phyloP scores from a whole-genome alignment of 129 eudicot genomes.

The Centella asiatica region DNA sequence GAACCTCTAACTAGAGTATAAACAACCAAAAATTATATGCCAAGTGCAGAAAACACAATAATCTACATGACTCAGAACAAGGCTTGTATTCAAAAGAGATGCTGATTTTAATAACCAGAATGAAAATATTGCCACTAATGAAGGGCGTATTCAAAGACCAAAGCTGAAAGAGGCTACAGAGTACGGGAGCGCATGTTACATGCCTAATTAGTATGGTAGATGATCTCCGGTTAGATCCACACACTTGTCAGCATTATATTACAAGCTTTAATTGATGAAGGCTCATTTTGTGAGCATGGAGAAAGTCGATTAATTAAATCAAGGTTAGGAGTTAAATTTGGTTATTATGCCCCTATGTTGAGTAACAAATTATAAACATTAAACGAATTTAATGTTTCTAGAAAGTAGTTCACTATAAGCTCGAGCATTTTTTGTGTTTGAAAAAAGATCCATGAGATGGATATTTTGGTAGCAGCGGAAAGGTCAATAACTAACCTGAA shows the following conservation, averaged over 20 bases:
- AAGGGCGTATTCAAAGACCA: background rate
- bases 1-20: background rate
- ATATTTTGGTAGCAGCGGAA: background rate
- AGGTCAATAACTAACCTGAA: conserved; percentile 48
- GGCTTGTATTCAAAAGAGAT: background rate
- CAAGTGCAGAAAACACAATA: background rate
- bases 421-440: background rate
- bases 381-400: background rate
- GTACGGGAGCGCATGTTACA: no score
- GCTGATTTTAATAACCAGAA: background rate
- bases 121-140: background rate
- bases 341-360: background rate
- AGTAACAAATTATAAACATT: background rate
- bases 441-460: background rate
- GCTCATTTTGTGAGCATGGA: background rate
- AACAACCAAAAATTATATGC: background rate
- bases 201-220: background rate
- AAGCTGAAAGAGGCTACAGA: background rate
- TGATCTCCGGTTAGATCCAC: background rate
- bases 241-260: background rate
- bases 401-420: background rate
- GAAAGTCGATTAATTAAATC: background rate
- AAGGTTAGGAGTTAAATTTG: background rate
- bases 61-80: background rate
- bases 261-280: background rate